Conservation (phyloP, 2,329 filamentous ascomycete species). For the Cucurbitaria berberidis region DNA sequence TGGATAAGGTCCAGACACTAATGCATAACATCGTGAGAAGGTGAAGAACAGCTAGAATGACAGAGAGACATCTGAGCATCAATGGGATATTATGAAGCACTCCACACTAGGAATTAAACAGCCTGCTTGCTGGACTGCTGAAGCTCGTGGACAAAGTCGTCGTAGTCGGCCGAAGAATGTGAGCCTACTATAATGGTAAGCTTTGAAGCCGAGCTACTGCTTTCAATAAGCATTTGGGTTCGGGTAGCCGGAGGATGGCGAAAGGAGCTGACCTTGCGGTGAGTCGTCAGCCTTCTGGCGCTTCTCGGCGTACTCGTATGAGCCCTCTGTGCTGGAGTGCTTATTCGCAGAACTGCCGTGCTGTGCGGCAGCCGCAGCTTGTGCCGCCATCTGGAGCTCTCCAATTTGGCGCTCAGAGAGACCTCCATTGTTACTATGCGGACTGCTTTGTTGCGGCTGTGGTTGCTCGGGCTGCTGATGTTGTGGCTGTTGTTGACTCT, state of each 20-base stretch:
- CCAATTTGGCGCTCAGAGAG: conserved; percentile 48
- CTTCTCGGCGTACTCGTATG: conserved; percentile 46
- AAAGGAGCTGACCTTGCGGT: conserved; percentile 43
- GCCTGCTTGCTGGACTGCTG: conserved; percentile 23
- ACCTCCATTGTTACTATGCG: conserved; percentile 39
- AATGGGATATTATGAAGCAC: not conserved
- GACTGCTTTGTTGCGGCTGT: conserved; percentile 30
- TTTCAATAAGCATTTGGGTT: conserved; percentile 41
- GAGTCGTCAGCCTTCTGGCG: conserved; percentile 43
- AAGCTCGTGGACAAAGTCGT: conserved; percentile 27
- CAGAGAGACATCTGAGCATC: not conserved
- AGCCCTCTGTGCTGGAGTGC: conserved; percentile 40
- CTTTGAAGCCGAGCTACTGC: conserved; percentile 35
- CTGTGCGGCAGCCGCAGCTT: conserved; percentile 44
- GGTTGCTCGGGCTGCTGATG: conserved; percentile 28
- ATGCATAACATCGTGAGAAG: conserved; percentile 27
- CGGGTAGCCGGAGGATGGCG: conserved; percentile 26
- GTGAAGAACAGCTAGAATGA: conserved; percentile 1
- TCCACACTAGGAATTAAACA: conserved; percentile 11
- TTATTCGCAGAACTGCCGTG: conserved; percentile 42
- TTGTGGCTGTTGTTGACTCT: conserved; percentile 18
- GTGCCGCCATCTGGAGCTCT: conserved; percentile 47
- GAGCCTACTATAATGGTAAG: conserved; percentile 32
- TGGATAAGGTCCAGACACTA: conserved; percentile 19
- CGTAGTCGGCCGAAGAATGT: conserved; percentile 20